A percentile compares a stretch with the other conserved stretches of the same genome.
Evolutionary conservation across 2,329 filamentous ascomycete species (phyloP).

Genomic region (Escovopsis sp.): DNA sequence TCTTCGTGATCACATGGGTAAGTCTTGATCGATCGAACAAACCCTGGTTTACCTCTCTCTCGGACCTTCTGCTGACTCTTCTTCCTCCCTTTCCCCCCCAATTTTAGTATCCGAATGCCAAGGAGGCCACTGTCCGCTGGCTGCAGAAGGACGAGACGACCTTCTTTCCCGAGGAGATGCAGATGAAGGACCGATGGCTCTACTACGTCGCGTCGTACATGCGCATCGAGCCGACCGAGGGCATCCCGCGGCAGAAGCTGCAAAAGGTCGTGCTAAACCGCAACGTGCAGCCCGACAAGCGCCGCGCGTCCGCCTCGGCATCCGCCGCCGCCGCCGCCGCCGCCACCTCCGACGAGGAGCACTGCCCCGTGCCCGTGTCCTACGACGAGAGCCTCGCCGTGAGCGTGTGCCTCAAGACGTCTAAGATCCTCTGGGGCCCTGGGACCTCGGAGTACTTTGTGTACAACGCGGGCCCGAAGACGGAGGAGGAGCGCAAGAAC

Average conservation of each 20-base stretch:
- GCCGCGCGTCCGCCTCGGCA: too few species aligned
- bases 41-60: background rate
- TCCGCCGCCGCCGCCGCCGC: too few species aligned
- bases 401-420: conserved; percentile 63
- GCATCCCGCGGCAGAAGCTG: conserved; percentile 49
- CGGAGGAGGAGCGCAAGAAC: conserved; percentile 46
- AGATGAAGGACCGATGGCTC: conserved; percentile 72
- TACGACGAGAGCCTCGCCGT: conserved; percentile 56
- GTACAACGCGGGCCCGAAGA: conserved; percentile 49
- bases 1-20: conserved; percentile 85
- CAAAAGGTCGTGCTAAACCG: conserved; percentile 56
- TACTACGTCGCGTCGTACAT: conserved; percentile 92
- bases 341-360: conserved; percentile 47
- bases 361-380: conserved; percentile 43
- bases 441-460: conserved; percentile 56
- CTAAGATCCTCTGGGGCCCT: conserved; percentile 64
- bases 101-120: conserved; percentile 48
- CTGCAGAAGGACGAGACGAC: conserved; percentile 56
- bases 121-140: conserved; percentile 58
- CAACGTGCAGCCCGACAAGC: conserved; percentile 38
- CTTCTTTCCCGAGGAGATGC: conserved; percentile 79
- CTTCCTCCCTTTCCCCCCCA: too few species aligned
- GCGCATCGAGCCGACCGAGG: conserved; percentile 77
- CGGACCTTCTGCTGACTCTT: background rate
- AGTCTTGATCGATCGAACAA: conserved; percentile 29